Evolutionary conservation across 1,139 yeast species (phyloP).

Genomic region (Candida sanyaensis): DNA sequence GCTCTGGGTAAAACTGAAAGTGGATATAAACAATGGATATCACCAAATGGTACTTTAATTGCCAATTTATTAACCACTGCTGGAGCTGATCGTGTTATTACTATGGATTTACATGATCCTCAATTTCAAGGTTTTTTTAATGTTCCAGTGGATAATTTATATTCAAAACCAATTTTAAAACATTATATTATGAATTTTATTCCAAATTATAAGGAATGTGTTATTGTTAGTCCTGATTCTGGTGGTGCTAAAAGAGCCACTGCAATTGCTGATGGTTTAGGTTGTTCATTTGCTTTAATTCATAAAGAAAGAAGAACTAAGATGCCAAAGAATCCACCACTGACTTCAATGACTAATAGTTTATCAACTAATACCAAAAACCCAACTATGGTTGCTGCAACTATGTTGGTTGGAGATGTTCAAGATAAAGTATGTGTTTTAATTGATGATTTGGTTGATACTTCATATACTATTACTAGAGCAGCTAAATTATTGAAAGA

Average conservation of each 20-base stretch:
- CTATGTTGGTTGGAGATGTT: constrained; percentile 95
- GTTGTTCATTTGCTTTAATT: constrained; percentile 88
- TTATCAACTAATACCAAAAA: constrained; percentile 12
- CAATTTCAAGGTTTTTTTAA: constrained; percentile 94
- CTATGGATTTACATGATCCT: constrained; percentile 97
- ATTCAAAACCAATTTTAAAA: constrained; percentile 81
- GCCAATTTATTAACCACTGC: constrained; percentile 89
- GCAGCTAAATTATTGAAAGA: constrained; percentile 91
- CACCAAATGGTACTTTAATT: constrained; percentile 90
- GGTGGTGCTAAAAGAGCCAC: constrained; percentile 98
- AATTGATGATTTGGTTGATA: constrained; percentile 91
- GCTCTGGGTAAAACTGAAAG: constrained; percentile 47
- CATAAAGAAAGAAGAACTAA: constrained; percentile 88
- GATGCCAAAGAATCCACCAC: constrained; percentile 33
- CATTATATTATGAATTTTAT: constrained; percentile 75
- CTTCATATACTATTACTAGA: constrained; percentile 87
- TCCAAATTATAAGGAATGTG: constrained; percentile 75
- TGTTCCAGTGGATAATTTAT: constrained; percentile 88
- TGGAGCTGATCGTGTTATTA: constrained; percentile 94
- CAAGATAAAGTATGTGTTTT: constrained; percentile 80
- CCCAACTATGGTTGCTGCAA: constrained; percentile 54
- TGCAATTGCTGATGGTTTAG: constrained; percentile 86
- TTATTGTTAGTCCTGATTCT: constrained; percentile 92
- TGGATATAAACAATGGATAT: constrained; percentile 93
- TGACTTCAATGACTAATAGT: constrained; percentile 15